phyloP scores from a whole-genome alignment of 1,139 yeast genomes.

The Geotrichum bryndzae region DNA sequence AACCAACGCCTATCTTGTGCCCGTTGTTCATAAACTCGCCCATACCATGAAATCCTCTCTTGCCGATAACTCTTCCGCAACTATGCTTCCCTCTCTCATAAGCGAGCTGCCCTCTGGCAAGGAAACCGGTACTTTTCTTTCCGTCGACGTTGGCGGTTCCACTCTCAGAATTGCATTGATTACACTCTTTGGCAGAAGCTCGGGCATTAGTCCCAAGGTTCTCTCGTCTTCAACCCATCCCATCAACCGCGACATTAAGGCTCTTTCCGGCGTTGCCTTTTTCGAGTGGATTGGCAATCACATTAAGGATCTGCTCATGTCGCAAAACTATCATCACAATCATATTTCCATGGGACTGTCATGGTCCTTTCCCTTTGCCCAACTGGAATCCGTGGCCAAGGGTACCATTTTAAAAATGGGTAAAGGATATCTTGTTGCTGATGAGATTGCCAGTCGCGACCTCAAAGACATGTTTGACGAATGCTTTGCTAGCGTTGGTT shows the following conservation, averaged over 20 bases:
- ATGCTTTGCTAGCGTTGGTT: constrained; percentile 48
- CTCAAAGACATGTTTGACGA: constrained; percentile 60
- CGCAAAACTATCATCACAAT: constrained; percentile 36
- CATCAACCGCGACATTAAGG: constrained; percentile 37
- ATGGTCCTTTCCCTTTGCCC: constrained; percentile 33
- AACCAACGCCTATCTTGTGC: constrained; percentile 18
- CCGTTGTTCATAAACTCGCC: constrained; percentile 19
- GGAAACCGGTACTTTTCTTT: constrained; percentile 67
- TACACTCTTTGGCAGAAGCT: constrained; percentile 59
- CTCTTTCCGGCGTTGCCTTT: constrained; percentile 58
- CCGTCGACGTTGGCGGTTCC: constrained; percentile 75
- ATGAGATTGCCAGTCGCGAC: constrained; percentile 70
- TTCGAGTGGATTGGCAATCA: constrained; percentile 52
- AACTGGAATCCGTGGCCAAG: constrained; percentile 49
- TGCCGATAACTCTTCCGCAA: constrained; percentile 15
- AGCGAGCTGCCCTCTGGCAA: constrained; percentile 67
- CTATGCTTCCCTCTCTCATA: constrained; percentile 72
- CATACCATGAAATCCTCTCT: constrained; percentile 18
- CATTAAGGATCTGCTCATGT: constrained; percentile 44
- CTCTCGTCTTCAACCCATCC: not conserved
- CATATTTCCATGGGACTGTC: constrained; percentile 32
- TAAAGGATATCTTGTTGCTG: constrained; percentile 68
- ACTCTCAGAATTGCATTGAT: constrained; percentile 73
- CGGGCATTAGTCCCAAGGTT: constrained; percentile 39
- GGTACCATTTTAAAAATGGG: constrained; percentile 86